Percentiles rank a stretch among this genome's conserved stretches.
Evolutionary conservation across 768 basidiomycete genomes (phyloP).

Genomic region (Tubosaeta brunneosetosa): DNA sequence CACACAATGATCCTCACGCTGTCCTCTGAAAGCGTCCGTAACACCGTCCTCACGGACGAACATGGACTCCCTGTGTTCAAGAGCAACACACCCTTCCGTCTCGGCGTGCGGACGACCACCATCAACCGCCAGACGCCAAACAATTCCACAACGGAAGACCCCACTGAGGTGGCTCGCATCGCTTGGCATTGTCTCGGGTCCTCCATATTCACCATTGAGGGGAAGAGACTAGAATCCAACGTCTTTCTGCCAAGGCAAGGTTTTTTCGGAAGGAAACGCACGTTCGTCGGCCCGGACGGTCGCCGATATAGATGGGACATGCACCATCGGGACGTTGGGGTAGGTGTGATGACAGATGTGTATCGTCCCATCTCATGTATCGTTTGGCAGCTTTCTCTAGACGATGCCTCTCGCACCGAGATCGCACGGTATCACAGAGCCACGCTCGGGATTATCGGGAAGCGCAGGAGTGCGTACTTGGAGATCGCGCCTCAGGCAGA

Average conservation of each 20-base stretch:
- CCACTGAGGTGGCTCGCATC: constrained; percentile 30
- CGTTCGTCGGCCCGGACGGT: constrained; percentile 32
- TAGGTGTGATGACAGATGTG: constrained; percentile 1
- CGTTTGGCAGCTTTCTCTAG: constrained; percentile 12
- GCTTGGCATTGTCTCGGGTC: constrained; percentile 29
- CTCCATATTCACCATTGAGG: constrained; percentile 29
- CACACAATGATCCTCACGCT: constrained; percentile 23
- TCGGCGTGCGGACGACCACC: constrained; percentile 17
- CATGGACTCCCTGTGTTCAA: constrained; percentile 23
- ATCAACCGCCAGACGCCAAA: constrained; percentile 10
- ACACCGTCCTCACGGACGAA: constrained; percentile 28
- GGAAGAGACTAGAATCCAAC: constrained; percentile 19
- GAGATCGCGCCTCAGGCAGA: constrained; percentile 21
- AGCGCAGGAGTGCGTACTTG: constrained; percentile 14
- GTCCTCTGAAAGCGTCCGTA: constrained; percentile 22
- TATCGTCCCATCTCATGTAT: background rate
- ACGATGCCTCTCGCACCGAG: constrained; percentile 13
- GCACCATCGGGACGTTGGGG: constrained; percentile 4
- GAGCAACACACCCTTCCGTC: constrained; percentile 21
- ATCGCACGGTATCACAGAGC: constrained; percentile 21
- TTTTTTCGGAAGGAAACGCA: constrained; percentile 15
- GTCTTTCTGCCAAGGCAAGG: constrained; percentile 22
- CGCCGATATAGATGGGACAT: constrained; percentile 32
- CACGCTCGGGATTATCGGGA: constrained; percentile 24
- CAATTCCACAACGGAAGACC: constrained; percentile 8